These are phyloP conservation scores for Microstroma glucosiphilum DNA, from an alignment of 1,284 basidiomycete genomes.

Conservation along the genomic window DNA sequence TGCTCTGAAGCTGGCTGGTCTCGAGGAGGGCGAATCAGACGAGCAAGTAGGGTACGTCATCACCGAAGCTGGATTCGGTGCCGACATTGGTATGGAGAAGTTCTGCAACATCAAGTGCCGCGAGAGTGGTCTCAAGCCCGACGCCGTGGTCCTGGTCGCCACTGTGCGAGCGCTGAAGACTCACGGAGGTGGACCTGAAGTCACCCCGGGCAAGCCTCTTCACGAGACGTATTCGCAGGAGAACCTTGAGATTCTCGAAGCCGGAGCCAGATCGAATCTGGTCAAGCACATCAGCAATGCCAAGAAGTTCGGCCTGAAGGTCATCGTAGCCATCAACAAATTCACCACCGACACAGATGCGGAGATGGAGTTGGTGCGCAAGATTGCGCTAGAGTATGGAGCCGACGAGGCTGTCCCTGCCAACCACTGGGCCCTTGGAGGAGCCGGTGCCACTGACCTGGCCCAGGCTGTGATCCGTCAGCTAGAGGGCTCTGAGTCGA, in stretches of 20 bases:
- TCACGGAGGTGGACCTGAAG: constrained; percentile 96
- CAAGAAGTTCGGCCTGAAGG: constrained; percentile 92
- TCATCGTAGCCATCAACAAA: constrained; percentile 89
- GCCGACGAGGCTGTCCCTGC: constrained; percentile 92
- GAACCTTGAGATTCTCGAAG: constrained; percentile 80
- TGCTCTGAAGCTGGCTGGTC: constrained; percentile 91
- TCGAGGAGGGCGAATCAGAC: constrained; percentile 79
- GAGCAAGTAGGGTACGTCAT: constrained; percentile 87
- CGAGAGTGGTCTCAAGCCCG: constrained; percentile 81
- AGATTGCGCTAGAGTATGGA: constrained; percentile 73
- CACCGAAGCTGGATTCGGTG: constrained; percentile 97
- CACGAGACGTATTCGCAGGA: constrained; percentile 91
- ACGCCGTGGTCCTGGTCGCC: constrained; percentile 91
- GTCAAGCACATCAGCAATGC: constrained; percentile 91
- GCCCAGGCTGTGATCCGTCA: constrained; percentile 43
- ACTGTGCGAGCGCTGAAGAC: constrained; percentile 97
- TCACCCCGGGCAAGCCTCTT: constrained; percentile 89
- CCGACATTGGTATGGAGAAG: constrained; percentile 79
- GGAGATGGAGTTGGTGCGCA: constrained; percentile 77
- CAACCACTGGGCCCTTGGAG: constrained; percentile 65
- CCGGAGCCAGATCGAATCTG: constrained; percentile 81
- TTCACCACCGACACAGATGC: constrained; percentile 86
- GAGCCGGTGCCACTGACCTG: constrained; percentile 41
- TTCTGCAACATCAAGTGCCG: constrained; percentile 99
- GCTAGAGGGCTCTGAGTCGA: constrained; percentile 29